Base-by-base conservation (phyloP, 352 stramenopile species). In the Pilasporangium apinafurcum region DNA sequence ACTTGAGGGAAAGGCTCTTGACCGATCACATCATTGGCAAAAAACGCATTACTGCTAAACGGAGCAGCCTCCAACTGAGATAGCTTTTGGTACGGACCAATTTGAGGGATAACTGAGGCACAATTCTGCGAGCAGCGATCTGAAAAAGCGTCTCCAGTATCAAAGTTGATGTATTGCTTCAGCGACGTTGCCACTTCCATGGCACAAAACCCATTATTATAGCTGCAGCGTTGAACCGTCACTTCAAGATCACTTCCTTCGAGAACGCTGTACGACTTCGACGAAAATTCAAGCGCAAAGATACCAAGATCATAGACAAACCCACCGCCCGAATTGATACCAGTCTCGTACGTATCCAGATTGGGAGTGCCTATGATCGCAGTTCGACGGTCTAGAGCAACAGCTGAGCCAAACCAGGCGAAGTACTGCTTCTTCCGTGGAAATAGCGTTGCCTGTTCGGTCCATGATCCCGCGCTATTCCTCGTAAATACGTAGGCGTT, bases 361-460 rank as follows among this genome's bases (percentile, higher is more conserved):
- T 98, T 98, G 1, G 89, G 83, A 2, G 89, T 78, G 26, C 94
- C 93, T 13, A 97, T 61, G n/a, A 95, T 72, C 4, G 87, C 94
- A 10, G 73, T 83, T 10, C 79, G 75, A 20, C 89, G 67, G 34
- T 93, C 51, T 21, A 98, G 45, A 4, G 86, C 80, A 4, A 98
- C 78, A 20, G 70, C 62, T 2, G 63, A 64, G 8, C 89, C 95
- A 44, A 98, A 95, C 54, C 71, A 92, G 47, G 72, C 81, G 30
- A 84, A 92, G 49, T 83, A 83, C 48, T 98, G 95, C 39, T 97
- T 95, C 18, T 80, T 68, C 12, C 74, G 83, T 17, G 95, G 92
- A 40, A 86, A 93, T 33, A 98, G 56, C 9, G 94, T 95, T 26
- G 82, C 83, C 53, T 98, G 89, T 32, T 98, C 90, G 2, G 65